Conservation (phyloP, 805 yeast species). For the Zygosaccharomyces siamensis region DNA sequence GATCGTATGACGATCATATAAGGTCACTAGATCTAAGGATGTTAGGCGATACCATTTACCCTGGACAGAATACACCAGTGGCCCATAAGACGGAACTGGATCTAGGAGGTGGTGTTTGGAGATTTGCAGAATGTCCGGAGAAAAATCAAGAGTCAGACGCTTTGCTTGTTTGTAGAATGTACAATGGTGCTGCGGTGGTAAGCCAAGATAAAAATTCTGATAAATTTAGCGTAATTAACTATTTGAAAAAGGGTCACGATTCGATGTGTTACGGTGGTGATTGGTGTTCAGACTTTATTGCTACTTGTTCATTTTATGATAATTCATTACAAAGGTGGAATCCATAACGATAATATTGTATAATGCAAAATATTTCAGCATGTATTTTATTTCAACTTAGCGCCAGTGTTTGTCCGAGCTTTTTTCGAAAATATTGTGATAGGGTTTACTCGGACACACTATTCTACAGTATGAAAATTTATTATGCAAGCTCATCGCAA, state of each 20-base stretch:
- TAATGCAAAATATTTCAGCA: neutral
- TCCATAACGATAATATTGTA: slow-evolving; percentile 1
- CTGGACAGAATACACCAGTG: slow-evolving; percentile 50
- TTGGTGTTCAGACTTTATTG: slow-evolving; percentile 60
- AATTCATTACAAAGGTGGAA: slow-evolving; percentile 73
- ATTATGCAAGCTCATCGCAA: slow-evolving; percentile 14
- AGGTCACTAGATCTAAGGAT: slow-evolving; percentile 65
- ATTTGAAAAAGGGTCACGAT: slow-evolving; percentile 64
- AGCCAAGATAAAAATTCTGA: slow-evolving; percentile 32
- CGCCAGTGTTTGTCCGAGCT: slow-evolving; percentile 7
- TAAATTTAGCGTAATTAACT: slow-evolving; percentile 28
- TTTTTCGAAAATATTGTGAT: slow-evolving; percentile 4
- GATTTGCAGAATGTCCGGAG: slow-evolving; percentile 60
- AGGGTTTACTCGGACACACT: neutral
- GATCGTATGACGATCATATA: slow-evolving; percentile 84
- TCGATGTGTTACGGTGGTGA: slow-evolving; percentile 97
- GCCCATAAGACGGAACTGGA: slow-evolving; percentile 40
- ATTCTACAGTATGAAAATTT: neutral
- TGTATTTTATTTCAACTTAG: neutral
- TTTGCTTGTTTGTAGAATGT: slow-evolving; percentile 86
- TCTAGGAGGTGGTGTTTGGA: slow-evolving; percentile 95
- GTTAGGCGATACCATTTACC: slow-evolving; percentile 38
- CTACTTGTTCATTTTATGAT: slow-evolving; percentile 92
- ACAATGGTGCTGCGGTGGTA: slow-evolving; percentile 81
- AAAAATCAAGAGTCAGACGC: slow-evolving; percentile 31